phyloP scores from a whole-genome alignment of 306 rosid genomes.

The Carpinus fangiana region DNA sequence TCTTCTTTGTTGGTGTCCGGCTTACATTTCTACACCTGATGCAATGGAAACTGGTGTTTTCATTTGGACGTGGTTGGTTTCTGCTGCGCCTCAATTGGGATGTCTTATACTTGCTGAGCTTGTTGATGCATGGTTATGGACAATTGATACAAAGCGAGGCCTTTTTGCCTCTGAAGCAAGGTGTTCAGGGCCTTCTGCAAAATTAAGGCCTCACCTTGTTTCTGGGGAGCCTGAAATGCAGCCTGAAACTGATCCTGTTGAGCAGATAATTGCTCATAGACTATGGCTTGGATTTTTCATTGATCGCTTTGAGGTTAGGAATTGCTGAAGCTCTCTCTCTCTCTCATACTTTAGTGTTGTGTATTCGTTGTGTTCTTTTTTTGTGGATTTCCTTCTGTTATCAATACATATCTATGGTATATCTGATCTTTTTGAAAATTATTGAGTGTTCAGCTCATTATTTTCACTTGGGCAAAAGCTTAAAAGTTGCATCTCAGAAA shows the following conservation, averaged over 20 bases:
- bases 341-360: not conserved
- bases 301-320: slow-evolving; percentile 96
- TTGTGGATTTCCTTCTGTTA: no score
- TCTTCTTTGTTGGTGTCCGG: slow-evolving; percentile 99
- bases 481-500: slow-evolving; percentile 10
- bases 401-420: no score
- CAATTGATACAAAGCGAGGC: slow-evolving; percentile 93
- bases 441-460: not conserved
- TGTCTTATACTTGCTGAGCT: slow-evolving; percentile 95
- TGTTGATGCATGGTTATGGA: slow-evolving; percentile 99
- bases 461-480: not conserved
- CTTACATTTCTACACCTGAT: slow-evolving; percentile 82
- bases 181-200: slow-evolving; percentile 88
- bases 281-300: slow-evolving; percentile 97
- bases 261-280: slow-evolving; percentile 92
- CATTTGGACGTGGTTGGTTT: slow-evolving; percentile 99
- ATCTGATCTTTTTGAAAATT: no score
- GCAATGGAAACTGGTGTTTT: slow-evolving; percentile 98
- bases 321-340: not conserved
- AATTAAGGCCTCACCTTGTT: slow-evolving; percentile 82
- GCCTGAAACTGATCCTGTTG: slow-evolving; percentile 74
- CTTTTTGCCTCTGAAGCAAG: slow-evolving; percentile 80
- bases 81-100: slow-evolving; percentile 98
- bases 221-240: slow-evolving; percentile 88
- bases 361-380: no score